These are phyloP conservation scores for Quercus bicolor DNA, from an alignment of 306 rosid genomes.

Conservation along the genomic window DNA sequence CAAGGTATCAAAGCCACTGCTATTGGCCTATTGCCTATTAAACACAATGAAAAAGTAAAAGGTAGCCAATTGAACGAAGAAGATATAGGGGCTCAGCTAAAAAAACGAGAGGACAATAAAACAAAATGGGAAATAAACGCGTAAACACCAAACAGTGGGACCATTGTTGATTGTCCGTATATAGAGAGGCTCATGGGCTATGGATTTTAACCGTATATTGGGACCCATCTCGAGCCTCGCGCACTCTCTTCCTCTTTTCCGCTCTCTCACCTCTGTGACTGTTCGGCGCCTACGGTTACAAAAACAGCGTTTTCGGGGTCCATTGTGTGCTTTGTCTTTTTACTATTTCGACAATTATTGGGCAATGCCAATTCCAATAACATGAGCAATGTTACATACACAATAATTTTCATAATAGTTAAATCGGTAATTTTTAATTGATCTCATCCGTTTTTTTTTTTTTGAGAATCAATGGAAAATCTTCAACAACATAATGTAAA, in stretches of 20 bases:
- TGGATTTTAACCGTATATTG: background rate
- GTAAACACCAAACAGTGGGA: conserved; percentile 19
- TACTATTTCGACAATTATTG: background rate
- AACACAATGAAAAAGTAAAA: background rate
- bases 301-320: too few species aligned
- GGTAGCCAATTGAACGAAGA: background rate
- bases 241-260: background rate
- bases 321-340: background rate
- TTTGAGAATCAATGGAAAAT: too few species aligned
- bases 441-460: too few species aligned
- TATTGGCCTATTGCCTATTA: too few species aligned
- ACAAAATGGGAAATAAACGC: background rate
- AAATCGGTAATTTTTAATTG: too few species aligned
- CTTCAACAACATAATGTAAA: too few species aligned
- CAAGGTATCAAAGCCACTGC: background rate
- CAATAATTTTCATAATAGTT: too few species aligned
- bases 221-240: conserved; percentile 22
- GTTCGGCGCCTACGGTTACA: too few species aligned
- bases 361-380: background rate
- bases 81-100: background rate
- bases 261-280: background rate
- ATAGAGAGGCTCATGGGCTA: background rate
- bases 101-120: background rate
- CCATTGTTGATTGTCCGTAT: background rate
- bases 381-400: too few species aligned